Base-by-base conservation (phyloP, 148 eudicot species). In the Polygonum maritimum region DNA sequence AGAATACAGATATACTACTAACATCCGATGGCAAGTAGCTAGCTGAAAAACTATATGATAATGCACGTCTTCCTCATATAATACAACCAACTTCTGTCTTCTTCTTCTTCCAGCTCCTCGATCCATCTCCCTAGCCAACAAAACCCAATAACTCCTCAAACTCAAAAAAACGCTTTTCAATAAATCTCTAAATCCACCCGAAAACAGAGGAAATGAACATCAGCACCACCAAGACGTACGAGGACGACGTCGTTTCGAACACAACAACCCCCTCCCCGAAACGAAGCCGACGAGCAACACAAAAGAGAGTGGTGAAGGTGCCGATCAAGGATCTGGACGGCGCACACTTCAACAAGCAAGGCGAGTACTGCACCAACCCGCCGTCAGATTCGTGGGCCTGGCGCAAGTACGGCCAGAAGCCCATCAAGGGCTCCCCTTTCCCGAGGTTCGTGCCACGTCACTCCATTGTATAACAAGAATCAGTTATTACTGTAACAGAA, bases 361-460 rank as follows among this genome's bases (percentile, higher is more conserved):
- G 62, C 1, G 76, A 51, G 40, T 48, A 26, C 19, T 44, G 55
- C 76, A 74, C 76, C 0, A 48, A 48, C 31, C 57, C 76, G 5
- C 76, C 58, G 40, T 49, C 76, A 4, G 76, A 74, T 14, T 74
- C 76, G 41, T 74, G 76, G 58, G 76, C 76, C 5, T 74, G 76
- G 76, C 12, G 76, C 18, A 74, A 74, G 62, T 74, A 74, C 44
- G 76, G 76, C 35, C 76, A 74, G 76, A 74, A 74, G 9, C 76
- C 76, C 41, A 74, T 74, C 21, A 74, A 74, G 76, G 76, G 76
- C 4, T 74, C 76, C 31, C 76, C 76, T 48, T 48, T 16, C 15
- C 76, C 76, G 2, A 49, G 76, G 36, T 73, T 19, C 47, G 47
- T 44, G 47, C 47, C 47, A 44, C 10, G 47, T 44, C 47, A 41